Evolutionary conservation across 441 rosid species (phyloP).

Genomic region (Breynia disticha): DNA sequence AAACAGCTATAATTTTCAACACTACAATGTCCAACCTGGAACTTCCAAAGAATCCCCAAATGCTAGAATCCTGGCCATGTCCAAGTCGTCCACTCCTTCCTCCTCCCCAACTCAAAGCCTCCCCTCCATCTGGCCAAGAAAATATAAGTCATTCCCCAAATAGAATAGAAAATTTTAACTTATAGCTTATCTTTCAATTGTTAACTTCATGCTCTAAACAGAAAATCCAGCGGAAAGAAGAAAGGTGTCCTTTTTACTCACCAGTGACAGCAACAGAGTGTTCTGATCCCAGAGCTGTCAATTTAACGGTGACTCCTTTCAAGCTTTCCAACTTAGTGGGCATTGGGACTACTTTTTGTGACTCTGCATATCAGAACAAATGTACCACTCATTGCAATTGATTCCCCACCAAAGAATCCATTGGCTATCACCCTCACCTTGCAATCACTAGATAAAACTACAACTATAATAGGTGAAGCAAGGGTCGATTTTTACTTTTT

Average conservation of each 20-base stretch:
- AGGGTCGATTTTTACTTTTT: constrained; percentile 43
- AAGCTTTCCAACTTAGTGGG: constrained; percentile 76
- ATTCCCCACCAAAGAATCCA: neutral
- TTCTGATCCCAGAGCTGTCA: constrained; percentile 79
- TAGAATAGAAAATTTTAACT: neutral
- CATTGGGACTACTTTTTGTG: constrained; percentile 36
- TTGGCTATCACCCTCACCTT: neutral
- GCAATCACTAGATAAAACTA: constrained; percentile 6
- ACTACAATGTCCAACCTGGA: constrained; percentile 40
- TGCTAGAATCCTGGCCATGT: constrained; percentile 66
- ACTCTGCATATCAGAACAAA: constrained; percentile 37
- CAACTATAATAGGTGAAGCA: neutral
- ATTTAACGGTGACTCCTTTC: constrained; percentile 53
- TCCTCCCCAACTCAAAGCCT: constrained; percentile 87
- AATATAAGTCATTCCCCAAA: constrained; percentile 7
- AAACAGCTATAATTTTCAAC: constrained; percentile 6
- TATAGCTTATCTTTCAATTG: neutral
- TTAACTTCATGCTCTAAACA: neutral
- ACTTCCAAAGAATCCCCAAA: constrained; percentile 54
- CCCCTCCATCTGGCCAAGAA: constrained; percentile 56
- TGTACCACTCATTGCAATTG: neutral
- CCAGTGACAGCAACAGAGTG: constrained; percentile 90
- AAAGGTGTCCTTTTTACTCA: constrained; percentile 22
- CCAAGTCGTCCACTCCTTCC: constrained; percentile 88
- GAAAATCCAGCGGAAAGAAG: constrained; percentile 6